Evolutionary conservation across 768 basidiomycete genomes (phyloP).

Genomic region (Exidia glandulosa): DNA sequence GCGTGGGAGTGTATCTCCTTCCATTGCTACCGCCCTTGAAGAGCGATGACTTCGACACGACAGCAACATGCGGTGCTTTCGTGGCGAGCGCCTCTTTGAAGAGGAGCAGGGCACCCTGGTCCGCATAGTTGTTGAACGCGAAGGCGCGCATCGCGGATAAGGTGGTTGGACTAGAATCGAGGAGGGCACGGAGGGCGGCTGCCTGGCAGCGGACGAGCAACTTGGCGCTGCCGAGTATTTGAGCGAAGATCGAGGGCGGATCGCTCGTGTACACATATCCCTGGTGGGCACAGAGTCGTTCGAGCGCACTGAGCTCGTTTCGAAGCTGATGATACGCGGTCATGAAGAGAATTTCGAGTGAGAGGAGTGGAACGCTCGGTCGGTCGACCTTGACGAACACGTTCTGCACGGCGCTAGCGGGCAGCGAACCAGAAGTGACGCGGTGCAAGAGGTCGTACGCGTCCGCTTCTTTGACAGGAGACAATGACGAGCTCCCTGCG

Average conservation of each 20-base stretch:
- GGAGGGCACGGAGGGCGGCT: background rate
- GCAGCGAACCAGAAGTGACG: background rate
- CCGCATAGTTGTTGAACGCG: constrained; percentile 9
- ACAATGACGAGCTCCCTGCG: background rate
- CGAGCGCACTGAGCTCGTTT: constrained; percentile 9
- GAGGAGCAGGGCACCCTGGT: background rate
- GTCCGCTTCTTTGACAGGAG: background rate
- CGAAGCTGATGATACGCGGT: constrained; percentile 2
- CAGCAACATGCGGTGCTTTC: background rate
- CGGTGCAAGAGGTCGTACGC: background rate
- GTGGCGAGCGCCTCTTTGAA: background rate
- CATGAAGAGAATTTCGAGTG: constrained; percentile 7
- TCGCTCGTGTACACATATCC: constrained; percentile 12
- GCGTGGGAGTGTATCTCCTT: background rate
- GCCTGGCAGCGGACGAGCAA: constrained; percentile 5
- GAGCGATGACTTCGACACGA: background rate
- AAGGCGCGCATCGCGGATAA: constrained; percentile 6
- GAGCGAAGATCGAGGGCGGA: constrained; percentile 13
- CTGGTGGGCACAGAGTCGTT: background rate
- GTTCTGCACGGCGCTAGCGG: background rate
- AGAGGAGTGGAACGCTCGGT: background rate
- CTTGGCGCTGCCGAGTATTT: background rate
- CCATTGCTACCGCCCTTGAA: background rate
- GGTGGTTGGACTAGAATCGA: background rate
- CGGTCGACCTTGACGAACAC: background rate